Evolutionary conservation across 2,329 filamentous ascomycete species (phyloP).

Genomic region (Pseudopithomyces chartarum): DNA sequence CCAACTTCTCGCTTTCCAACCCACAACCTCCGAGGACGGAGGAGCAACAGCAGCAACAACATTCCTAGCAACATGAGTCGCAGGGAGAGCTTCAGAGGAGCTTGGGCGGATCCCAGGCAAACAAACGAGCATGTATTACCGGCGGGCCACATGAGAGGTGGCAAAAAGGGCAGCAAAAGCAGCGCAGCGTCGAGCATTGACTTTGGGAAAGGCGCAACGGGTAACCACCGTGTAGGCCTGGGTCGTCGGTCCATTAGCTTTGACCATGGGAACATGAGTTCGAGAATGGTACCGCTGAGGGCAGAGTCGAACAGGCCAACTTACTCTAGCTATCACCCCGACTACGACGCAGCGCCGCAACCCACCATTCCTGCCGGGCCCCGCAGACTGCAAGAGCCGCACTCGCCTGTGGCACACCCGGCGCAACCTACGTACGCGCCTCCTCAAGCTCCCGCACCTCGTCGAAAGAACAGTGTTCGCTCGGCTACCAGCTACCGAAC

Average conservation of each 20-base stretch:
- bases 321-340: constrained; percentile 56
- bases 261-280: constrained; percentile 57
- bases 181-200: constrained; percentile 72
- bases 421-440: constrained; percentile 45
- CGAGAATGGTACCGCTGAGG: constrained; percentile 28
- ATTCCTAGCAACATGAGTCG: constrained; percentile 49
- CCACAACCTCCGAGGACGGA: constrained; percentile 59
- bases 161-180: constrained; percentile 71
- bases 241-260: constrained; percentile 73
- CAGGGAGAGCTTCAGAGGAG: constrained; percentile 43
- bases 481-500: constrained; percentile 58
- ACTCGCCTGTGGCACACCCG: constrained; percentile 46
- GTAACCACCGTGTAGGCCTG: constrained; percentile 61
- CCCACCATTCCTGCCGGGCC: constrained; percentile 84
- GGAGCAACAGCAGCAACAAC: constrained; percentile 82
- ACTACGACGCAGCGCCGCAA: constrained; percentile 82
- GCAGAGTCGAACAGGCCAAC: constrained; percentile 52
- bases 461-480: constrained; percentile 63
- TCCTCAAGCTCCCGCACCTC: constrained; percentile 49
- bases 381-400: constrained; percentile 56
- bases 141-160: constrained; percentile 42
- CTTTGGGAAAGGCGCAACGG: constrained; percentile 63
- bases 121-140: constrained; percentile 34
- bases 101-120: constrained; percentile 24
- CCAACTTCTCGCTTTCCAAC: constrained; percentile 47